Conservation (phyloP, 2,329 filamentous ascomycete genomes). For the Huntiella moniliformis region DNA sequence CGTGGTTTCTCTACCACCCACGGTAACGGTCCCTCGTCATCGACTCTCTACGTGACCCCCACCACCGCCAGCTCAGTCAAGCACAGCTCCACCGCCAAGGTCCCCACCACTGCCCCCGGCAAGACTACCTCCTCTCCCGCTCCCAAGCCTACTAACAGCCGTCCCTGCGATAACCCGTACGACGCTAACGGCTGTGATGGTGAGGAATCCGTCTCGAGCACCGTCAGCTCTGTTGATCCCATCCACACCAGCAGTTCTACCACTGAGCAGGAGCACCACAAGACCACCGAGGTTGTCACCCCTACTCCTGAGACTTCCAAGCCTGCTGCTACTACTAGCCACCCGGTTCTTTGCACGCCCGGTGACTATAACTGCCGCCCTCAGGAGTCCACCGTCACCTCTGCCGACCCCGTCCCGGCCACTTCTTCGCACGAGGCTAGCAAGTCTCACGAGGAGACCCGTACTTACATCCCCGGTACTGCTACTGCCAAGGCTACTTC, state of each 20-base stretch:
- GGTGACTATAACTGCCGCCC: conserved; percentile 7
- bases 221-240: conserved; percentile 2
- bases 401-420: background rate
- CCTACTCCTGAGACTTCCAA: background rate
- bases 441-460: too few relatives aligned
- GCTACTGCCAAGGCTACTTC: background rate
- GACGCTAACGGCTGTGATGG: conserved; percentile 5
- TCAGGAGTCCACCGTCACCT: conserved; percentile 5
- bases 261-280: background rate
- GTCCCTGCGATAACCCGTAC: conserved; percentile 8
- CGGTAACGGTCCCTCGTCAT: background rate
- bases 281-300: too few relatives aligned
- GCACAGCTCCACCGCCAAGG: background rate
- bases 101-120: background rate
- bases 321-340: background rate
- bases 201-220: background rate
- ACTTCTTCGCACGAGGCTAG: background rate
- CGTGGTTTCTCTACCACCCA: background rate
- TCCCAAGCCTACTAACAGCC: background rate
- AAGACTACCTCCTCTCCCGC: background rate
- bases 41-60: background rate
- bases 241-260: background rate
- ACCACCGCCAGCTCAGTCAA: background rate
- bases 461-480: too few relatives aligned
- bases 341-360: background rate